Base-by-base conservation (phyloP, 208 protist genomes). In the Leishmania guyanensis region DNA sequence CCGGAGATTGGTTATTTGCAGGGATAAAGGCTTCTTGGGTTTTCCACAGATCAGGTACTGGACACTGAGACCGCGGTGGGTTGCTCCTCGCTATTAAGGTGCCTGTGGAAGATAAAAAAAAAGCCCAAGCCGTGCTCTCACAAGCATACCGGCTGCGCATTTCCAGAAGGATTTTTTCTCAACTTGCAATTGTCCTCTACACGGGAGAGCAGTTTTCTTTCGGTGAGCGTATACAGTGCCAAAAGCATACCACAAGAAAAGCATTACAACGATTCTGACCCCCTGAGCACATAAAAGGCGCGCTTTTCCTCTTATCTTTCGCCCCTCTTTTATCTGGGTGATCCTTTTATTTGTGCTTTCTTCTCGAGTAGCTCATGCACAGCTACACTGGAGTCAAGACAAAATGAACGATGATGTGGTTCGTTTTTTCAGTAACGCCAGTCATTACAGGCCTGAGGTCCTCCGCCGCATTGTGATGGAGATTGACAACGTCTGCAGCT, bases 321-420 rank as follows among this genome's bases (percentile, higher is more conserved):
- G 43, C 69, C n/a, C 17, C 43, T 73, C 26, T 75, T 26, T 17
- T 39, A 6, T 33, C 70, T 39, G 48, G 3, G 48, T 58, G 43
- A 39, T 33, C 12, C 56, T 39, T 75, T 53, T n/a, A 75, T 26
- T 48, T 26, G 17, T 71, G 65, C 5, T 22, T n/a, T 71, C 36
- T 68, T 16, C 33, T 33, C n/a, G 64, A 43, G 8, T 43, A 71
- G 17, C 36, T n/a, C 65, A 48, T 48, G 65, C 5, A 8, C 17
- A 2, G 22, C 14, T 46, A 29, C 20, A 71, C 20, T 26, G 65
- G 36, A 12, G 20, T 39, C 65, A 26, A 48, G 36, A 48, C 43
- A 64, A 46, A 0, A 90, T 90, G 87, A 87, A 88, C 76, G 89
- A 92, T 65, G 82, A 92, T 69, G 75, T 92, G 50, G 54, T 88